Evolutionary conservation across 2,329 filamentous ascomycete genomes (phyloP).

Genomic region (Talaromyces sp.): DNA sequence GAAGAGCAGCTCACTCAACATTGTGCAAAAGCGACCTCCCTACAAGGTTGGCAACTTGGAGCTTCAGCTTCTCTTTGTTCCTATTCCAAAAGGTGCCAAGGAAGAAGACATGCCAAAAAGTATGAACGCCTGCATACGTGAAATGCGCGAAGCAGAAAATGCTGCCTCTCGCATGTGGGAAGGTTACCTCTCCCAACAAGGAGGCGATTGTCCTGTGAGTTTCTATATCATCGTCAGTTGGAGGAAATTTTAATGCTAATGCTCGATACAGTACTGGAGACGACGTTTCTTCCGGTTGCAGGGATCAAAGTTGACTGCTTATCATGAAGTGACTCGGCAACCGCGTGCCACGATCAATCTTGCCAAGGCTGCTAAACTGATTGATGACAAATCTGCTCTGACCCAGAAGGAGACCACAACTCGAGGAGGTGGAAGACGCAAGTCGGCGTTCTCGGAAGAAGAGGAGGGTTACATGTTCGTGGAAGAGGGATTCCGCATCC

Average conservation of each 20-base stretch:
- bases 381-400: constrained; percentile 83
- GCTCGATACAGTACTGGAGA: constrained; percentile 75
- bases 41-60: constrained; percentile 96
- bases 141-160: constrained; percentile 87
- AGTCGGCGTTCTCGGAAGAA: constrained; percentile 95
- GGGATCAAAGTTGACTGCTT: constrained; percentile 88
- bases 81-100: constrained; percentile 77
- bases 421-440: constrained; percentile 74
- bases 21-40: constrained; percentile 70
- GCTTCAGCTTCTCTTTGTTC: constrained; percentile 90
- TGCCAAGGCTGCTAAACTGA: constrained; percentile 85
- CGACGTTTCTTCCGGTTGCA: constrained; percentile 94
- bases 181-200: constrained; percentile 90
- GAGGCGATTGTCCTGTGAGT: constrained; percentile 94
- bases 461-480: constrained; percentile 99
- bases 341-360: constrained; percentile 96
- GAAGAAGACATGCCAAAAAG: constrained; percentile 99
- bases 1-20: constrained; percentile 62
- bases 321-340: constrained; percentile 91
- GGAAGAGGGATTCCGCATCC: constrained; percentile 97
- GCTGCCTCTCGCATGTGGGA: constrained; percentile 76
- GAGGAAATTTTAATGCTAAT: constrained; percentile 39
- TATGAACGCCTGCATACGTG: constrained; percentile 93
- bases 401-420: constrained; percentile 79
- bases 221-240: background rate